phyloP scores from a whole-genome alignment of 148 eudicot species.

The Fagopyrum esculentum region DNA sequence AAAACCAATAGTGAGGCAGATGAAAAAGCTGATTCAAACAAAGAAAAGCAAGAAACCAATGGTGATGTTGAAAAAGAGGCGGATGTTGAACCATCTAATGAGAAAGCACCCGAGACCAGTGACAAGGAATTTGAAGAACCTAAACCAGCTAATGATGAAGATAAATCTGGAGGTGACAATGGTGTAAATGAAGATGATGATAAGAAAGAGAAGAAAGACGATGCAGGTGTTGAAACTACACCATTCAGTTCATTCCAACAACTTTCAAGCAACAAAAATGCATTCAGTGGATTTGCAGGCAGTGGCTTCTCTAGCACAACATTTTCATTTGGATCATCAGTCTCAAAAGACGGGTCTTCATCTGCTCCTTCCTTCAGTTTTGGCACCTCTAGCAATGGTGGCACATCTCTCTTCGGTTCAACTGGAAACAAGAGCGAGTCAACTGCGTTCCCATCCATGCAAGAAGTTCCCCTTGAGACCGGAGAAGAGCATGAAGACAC shows the following conservation, averaged over 20 bases:
- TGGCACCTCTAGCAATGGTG: slow-evolving; percentile 43
- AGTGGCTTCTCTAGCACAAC: slow-evolving; percentile 62
- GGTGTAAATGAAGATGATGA: slow-evolving; percentile 20
- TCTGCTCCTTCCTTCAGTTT: slow-evolving; percentile 43
- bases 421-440: slow-evolving; percentile 43
- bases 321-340: slow-evolving; percentile 63
- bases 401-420: slow-evolving; percentile 48
- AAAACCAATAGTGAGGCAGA: slow-evolving; percentile 12
- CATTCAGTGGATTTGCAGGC: slow-evolving; percentile 77
- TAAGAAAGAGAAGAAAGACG: slow-evolving; percentile 27
- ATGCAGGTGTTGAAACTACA: slow-evolving; percentile 28
- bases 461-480: slow-evolving; percentile 74
- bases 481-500: slow-evolving; percentile 91
- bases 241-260: slow-evolving; percentile 74
- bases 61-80: slow-evolving; percentile 23
- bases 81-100: slow-evolving; percentile 23
- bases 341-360: slow-evolving; percentile 46
- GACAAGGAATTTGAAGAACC: slow-evolving; percentile 9
- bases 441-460: slow-evolving; percentile 38
- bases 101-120: slow-evolving; percentile 17
- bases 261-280: slow-evolving; percentile 82
- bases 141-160: background rate
- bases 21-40: slow-evolving; percentile 23
- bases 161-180: slow-evolving; percentile 9
- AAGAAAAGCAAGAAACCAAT: slow-evolving; percentile 23